Evolutionary conservation across 352 stramenopile species (phyloP).

Genomic region (Globisporangium carolinianum): DNA sequence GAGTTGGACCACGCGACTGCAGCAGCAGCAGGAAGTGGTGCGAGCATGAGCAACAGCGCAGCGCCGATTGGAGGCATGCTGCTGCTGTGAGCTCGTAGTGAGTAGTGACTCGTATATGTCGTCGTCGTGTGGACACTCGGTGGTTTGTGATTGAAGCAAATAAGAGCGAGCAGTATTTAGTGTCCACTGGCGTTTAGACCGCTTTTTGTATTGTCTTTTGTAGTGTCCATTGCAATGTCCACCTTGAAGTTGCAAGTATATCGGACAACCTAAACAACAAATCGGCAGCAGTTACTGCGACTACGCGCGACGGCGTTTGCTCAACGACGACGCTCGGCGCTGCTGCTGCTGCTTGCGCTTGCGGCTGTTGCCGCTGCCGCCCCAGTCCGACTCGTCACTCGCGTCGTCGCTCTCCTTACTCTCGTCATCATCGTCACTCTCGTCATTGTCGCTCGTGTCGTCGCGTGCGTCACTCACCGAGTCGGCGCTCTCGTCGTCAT

Average conservation of each 20-base stretch:
- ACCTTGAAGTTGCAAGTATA: too few relatives aligned
- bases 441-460: constrained; percentile 51
- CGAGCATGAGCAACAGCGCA: constrained; percentile 1
- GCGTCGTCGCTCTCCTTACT: constrained; percentile 19
- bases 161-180: neutral
- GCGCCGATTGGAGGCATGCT: constrained; percentile 16
- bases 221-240: neutral
- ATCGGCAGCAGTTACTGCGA: neutral
- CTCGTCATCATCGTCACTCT: constrained; percentile 43
- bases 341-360: constrained; percentile 23
- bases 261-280: too few relatives aligned
- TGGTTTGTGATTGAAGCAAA: constrained; percentile 1
- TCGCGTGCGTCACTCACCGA: constrained; percentile 42
- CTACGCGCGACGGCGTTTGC: constrained; percentile 21
- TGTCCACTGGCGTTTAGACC: neutral
- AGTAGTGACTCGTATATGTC: neutral
- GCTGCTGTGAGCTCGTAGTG: constrained; percentile 3
- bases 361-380: constrained; percentile 16
- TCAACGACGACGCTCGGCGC: constrained; percentile 8
- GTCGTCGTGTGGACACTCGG: neutral
- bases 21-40: neutral
- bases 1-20: neutral
- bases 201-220: neutral
- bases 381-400: constrained; percentile 36
- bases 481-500: constrained; percentile 40